Conservation (phyloP, 1,139 yeast species). For the Zygotorulaspora mrakii region DNA sequence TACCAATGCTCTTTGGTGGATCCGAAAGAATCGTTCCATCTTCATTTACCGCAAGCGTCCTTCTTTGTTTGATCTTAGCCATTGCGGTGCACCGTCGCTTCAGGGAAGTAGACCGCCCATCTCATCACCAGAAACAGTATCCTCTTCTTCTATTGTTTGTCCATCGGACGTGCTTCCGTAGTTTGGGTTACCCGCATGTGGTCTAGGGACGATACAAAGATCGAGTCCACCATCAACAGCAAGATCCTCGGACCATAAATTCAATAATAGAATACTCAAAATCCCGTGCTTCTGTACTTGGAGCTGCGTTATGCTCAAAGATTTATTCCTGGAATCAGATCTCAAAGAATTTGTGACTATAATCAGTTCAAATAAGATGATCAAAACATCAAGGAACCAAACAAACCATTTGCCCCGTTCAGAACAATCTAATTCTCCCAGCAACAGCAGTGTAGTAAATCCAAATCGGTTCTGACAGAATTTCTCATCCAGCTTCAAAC, state of each 20-base stretch:
- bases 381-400: constrained; percentile 17
- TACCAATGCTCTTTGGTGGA: constrained; percentile 27
- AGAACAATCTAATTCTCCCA: constrained; percentile 23
- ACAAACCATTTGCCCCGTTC: constrained; percentile 18
- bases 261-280: constrained; percentile 18
- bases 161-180: constrained; percentile 11
- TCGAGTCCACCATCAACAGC: constrained; percentile 8
- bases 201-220: constrained; percentile 4
- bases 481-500: constrained; percentile 15
- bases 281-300: constrained; percentile 20
- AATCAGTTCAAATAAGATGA: constrained; percentile 15
- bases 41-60: constrained; percentile 13
- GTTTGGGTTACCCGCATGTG: constrained; percentile 10
- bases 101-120: background rate
- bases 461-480: constrained; percentile 20
- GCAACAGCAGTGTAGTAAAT: constrained; percentile 17
- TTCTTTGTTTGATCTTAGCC: constrained; percentile 4
- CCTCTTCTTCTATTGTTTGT: background rate
- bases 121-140: background rate
- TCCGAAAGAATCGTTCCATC: constrained; percentile 21
- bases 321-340: constrained; percentile 11
- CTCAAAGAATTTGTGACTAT: constrained; percentile 14
- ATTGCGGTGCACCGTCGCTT: background rate
- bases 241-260: constrained; percentile 13
- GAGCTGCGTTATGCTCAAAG: constrained; percentile 14